Evolutionary conservation across 1,284 basidiomycete species (phyloP).

Genomic region (Ceratobasidium sp.): DNA sequence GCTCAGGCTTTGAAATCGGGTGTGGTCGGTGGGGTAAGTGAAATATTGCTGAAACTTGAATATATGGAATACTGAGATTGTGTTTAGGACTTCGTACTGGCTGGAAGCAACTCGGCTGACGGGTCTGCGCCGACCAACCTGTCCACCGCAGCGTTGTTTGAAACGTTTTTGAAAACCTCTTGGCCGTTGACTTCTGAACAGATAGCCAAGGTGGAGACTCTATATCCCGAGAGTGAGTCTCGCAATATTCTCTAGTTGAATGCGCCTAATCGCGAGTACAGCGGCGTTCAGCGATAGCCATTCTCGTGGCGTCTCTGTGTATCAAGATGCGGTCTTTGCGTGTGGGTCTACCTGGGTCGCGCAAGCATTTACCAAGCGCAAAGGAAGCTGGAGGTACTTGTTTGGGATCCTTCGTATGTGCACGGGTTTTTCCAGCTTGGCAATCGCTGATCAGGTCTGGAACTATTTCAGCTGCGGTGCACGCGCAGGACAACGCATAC

Average conservation of each 20-base stretch:
- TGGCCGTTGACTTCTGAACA: slow-evolving; percentile 13
- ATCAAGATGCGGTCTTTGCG: slow-evolving; percentile 9
- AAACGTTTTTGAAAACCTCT: slow-evolving; percentile 14
- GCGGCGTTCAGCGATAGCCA: slow-evolving; percentile 20
- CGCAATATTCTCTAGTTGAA: too few species aligned
- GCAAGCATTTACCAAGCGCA: neutral
- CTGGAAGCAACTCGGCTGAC: slow-evolving; percentile 27
- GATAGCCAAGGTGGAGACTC: neutral
- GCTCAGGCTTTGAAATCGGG: slow-evolving; percentile 7
- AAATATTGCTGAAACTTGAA: neutral
- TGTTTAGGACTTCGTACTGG: slow-evolving; percentile 11
- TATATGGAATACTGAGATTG: neutral
- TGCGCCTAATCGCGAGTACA: neutral
- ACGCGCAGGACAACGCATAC: slow-evolving; percentile 32
- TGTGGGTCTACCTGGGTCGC: slow-evolving; percentile 29
- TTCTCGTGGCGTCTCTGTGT: slow-evolving; percentile 27
- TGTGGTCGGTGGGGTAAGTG: slow-evolving; percentile 16
- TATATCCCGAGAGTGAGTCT: slow-evolving; percentile 5
- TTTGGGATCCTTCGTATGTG: slow-evolving; percentile 34
- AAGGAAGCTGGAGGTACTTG: slow-evolving; percentile 26
- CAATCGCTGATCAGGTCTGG: too few species aligned
- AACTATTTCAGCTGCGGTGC: too few species aligned
- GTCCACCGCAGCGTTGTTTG: slow-evolving; percentile 9
- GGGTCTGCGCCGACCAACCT: slow-evolving; percentile 26
- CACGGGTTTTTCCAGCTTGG: too few species aligned